A percentile compares a stretch with the other conserved stretches of the same genome.
These are phyloP conservation scores for Lantana camara DNA, from an alignment of 257 asterid species.

Conservation along the genomic window DNA sequence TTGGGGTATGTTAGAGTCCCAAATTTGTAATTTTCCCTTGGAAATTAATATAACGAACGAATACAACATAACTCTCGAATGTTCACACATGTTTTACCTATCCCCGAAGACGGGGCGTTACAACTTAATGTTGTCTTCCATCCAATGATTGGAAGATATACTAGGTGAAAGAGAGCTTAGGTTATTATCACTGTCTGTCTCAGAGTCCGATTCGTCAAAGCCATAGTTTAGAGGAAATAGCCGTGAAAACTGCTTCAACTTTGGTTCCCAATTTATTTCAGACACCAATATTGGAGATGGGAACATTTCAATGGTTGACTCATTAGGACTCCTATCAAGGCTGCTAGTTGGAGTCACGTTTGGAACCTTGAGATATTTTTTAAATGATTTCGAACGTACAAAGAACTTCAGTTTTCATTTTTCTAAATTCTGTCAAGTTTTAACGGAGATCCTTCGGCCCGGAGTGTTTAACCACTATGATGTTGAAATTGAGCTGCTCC, in stretches of 20 bases:
- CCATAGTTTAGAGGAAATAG: conserved; percentile 24
- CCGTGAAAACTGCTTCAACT: conserved; percentile 38
- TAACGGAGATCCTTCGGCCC: conserved; percentile 72
- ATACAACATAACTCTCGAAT: no score
- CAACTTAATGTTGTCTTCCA: conserved; percentile 52
- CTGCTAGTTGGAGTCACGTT: conserved; percentile 91
- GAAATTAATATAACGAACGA: no score
- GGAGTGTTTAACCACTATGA: conserved; percentile 59
- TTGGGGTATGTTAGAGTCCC: no score
- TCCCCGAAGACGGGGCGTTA: no score
- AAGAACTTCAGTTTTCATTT: conserved; percentile 27
- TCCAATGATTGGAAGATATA: conserved; percentile 56
- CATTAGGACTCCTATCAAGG: conserved; percentile 63
- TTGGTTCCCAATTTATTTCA: conserved; percentile 50
- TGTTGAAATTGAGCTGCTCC: conserved; percentile 77
- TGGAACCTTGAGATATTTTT: conserved; percentile 49
- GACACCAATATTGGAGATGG: conserved; percentile 50
- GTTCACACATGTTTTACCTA: no score
- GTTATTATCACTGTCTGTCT: conserved; percentile 62
- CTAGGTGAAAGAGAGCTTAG: conserved; percentile 55
- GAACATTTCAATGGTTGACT: conserved; percentile 56
- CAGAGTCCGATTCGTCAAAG: conserved; percentile 51
- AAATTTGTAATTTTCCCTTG: no score
- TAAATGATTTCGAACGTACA: conserved; percentile 31
- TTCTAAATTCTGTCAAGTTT: conserved; percentile 56